Conservation (phyloP, 305 asterid genomes). For the Fraxinus baroniana region DNA sequence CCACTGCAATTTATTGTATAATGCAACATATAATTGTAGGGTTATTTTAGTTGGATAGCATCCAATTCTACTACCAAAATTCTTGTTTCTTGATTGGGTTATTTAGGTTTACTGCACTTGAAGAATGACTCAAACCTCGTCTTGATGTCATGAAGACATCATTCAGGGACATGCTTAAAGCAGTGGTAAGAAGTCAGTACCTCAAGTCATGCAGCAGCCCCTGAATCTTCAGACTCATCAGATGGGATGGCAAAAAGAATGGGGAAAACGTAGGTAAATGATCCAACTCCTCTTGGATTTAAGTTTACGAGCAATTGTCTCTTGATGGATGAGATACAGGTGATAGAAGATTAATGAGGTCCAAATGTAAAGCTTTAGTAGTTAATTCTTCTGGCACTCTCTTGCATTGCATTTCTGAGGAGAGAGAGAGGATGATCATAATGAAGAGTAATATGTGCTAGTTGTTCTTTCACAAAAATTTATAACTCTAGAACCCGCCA, state of each 20-base stretch:
- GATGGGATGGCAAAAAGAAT: conserved; percentile 1
- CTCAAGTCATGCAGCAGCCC: background rate
- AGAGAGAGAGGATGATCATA: background rate
- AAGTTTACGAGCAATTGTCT: conserved; percentile 7
- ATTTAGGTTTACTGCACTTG: background rate
- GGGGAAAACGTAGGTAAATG: background rate
- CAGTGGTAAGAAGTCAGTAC: background rate
- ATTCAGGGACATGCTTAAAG: conserved; percentile 9
- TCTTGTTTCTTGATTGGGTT: background rate
- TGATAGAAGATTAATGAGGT: background rate
- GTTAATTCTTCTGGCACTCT: background rate
- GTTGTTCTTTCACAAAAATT: background rate
- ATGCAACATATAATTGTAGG: background rate
- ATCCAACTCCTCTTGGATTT: conserved; percentile 6
- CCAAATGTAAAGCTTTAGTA: background rate
- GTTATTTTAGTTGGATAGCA: background rate
- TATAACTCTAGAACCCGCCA: background rate
- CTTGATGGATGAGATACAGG: conserved; percentile 9
- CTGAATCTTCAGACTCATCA: background rate
- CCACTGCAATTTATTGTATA: background rate
- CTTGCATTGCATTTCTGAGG: background rate
- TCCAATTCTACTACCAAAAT: background rate
- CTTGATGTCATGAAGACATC: background rate
- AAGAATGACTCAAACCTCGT: background rate
- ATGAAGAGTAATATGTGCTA: background rate